Percentiles rank a stretch among this genome's conserved stretches.
Conservation (phyloP, 345 rosid genomes). For the Noccaea caerulescens region DNA sequence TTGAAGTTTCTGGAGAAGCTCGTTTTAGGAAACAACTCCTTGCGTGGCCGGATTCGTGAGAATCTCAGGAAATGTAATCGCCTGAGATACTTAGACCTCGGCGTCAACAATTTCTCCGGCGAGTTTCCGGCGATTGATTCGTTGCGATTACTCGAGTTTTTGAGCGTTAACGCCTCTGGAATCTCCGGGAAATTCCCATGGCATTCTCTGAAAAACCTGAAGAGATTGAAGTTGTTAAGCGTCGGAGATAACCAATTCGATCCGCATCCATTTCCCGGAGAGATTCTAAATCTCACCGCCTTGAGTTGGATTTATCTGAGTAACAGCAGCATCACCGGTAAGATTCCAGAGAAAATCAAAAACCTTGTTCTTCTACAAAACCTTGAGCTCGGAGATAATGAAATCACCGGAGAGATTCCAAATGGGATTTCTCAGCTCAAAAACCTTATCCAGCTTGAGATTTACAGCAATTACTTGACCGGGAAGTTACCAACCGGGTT, state of each 20-base stretch:
- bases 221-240: slow-evolving; percentile 63
- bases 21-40: slow-evolving; percentile 54
- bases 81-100: slow-evolving; percentile 63
- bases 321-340: slow-evolving; percentile 71
- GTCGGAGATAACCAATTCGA: slow-evolving; percentile 73
- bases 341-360: slow-evolving; percentile 67
- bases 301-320: slow-evolving; percentile 71
- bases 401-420: slow-evolving; percentile 64
- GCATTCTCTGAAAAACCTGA: slow-evolving; percentile 60
- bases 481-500: slow-evolving; percentile 72
- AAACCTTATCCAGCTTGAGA: slow-evolving; percentile 69
- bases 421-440: slow-evolving; percentile 52
- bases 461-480: slow-evolving; percentile 63
- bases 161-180: slow-evolving; percentile 68
- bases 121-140: slow-evolving; percentile 64
- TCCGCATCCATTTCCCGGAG: slow-evolving; percentile 58
- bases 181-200: slow-evolving; percentile 74
- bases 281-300: slow-evolving; percentile 54
- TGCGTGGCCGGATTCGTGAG: slow-evolving; percentile 48
- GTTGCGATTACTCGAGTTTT: slow-evolving; percentile 46
- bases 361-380: slow-evolving; percentile 60
- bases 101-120: slow-evolving; percentile 62
- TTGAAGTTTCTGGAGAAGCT: slow-evolving; percentile 57
- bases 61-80: slow-evolving; percentile 54
- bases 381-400: slow-evolving; percentile 72